These are phyloP conservation scores for Agastache rugosa DNA, from an alignment of 257 asterid genomes.

Conservation along the genomic window DNA sequence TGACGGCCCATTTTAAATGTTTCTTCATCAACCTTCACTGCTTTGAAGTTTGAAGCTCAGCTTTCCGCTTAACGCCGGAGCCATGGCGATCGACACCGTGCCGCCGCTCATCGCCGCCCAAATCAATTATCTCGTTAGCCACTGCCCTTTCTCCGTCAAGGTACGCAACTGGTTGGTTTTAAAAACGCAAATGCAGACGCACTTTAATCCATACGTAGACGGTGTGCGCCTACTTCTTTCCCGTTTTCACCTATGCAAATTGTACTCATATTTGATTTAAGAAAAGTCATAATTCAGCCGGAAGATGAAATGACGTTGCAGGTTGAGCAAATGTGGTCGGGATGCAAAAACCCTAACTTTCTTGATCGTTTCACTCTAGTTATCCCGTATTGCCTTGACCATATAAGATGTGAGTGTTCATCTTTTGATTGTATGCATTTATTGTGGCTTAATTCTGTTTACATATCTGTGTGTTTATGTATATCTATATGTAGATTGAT, in stretches of 20 bases:
- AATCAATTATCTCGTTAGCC: conserved; percentile 65
- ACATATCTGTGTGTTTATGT: not conserved
- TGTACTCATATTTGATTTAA: not conserved
- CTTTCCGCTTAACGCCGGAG: conserved; percentile 29
- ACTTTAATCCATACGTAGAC: not conserved
- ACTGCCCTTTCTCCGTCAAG: conserved; percentile 79
- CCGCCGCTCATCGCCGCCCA: conserved; percentile 91
- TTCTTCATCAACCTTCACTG: conserved; percentile 2
- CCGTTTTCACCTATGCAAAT: not conserved
- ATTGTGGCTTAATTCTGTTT: conserved; percentile 1
- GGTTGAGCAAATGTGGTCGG: conserved; percentile 93
- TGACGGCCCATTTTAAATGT: not conserved
- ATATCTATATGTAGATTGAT: too few relatives aligned
- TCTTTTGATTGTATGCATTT: not conserved
- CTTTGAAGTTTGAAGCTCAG: not conserved
- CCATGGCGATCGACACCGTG: conserved; percentile 75
- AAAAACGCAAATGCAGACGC: not conserved
- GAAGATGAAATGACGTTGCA: conserved; percentile 42
- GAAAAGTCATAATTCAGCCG: not conserved
- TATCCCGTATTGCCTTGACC: conserved; percentile 91
- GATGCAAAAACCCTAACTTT: conserved; percentile 71
- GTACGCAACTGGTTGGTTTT: conserved; percentile 38
- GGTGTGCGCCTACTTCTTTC: not conserved
- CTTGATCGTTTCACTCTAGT: conserved; percentile 86
- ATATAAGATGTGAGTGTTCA: conserved; percentile 63